A percentile compares a stretch with the other conserved stretches of the same genome.
These are phyloP conservation scores for Dactylellina drechsleri DNA, from an alignment of 2,329 filamentous ascomycete species.

Conservation along the genomic window DNA sequence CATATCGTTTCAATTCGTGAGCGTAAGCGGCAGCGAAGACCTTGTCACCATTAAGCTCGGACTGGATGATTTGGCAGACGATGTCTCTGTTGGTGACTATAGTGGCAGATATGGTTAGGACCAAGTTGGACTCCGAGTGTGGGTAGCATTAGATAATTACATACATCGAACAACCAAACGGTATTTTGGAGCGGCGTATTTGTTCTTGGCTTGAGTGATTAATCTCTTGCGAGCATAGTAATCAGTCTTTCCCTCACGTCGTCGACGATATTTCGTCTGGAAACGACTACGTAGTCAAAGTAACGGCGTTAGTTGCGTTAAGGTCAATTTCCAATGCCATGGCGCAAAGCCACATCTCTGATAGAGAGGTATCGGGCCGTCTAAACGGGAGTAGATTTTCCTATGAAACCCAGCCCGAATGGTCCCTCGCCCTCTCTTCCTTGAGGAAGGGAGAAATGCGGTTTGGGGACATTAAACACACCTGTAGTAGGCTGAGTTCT, in stretches of 20 bases:
- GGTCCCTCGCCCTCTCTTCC: conserved; percentile 55
- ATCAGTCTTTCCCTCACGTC: conserved; percentile 96
- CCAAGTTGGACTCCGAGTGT: not conserved
- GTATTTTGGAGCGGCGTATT: conserved; percentile 99
- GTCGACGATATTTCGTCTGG: conserved; percentile 99
- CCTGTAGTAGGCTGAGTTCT: conserved; percentile 99
- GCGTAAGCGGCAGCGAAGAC: conserved; percentile 91
- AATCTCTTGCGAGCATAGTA: conserved; percentile 99
- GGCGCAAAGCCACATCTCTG: too few species aligned
- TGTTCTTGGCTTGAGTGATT: conserved; percentile 99
- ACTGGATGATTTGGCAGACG: conserved; percentile 95
- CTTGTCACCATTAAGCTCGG: conserved; percentile 98
- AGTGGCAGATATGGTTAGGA: not conserved
- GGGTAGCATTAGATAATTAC: not conserved
- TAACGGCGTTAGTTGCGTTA: conserved; percentile 55
- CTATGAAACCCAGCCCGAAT: conserved; percentile 14
- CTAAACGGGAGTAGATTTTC: conserved; percentile 2
- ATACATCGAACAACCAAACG: conserved; percentile 89
- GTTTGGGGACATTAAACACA: conserved; percentile 66
- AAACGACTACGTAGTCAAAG: conserved; percentile 75
- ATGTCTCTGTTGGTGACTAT: conserved; percentile 69
- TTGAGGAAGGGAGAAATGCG: conserved; percentile 31
- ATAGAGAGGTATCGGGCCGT: conserved; percentile 4
- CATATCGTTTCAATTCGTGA: conserved; percentile 97
- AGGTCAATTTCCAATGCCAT: too few species aligned